Evolutionary conservation across 2,329 filamentous ascomycete species (phyloP), one percentile per base, ranked within the genome.

Genomic region (Xylariaceae sp.): DNA sequence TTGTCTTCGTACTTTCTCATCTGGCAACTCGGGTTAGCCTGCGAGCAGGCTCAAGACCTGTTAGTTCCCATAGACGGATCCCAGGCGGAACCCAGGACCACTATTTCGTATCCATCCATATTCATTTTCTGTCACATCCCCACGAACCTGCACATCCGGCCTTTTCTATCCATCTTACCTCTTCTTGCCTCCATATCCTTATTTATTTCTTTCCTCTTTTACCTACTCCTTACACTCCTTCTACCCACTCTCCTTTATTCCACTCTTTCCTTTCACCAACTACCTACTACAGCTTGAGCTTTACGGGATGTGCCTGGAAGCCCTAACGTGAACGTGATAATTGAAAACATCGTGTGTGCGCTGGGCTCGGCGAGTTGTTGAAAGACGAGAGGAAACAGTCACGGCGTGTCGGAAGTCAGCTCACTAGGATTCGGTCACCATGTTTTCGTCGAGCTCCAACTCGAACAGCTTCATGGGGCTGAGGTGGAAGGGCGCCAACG

Each of bases 91-190:
- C 8, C 61, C 61, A 61, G 55, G 62, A 65, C 63, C 61, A 61
- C 63, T 62, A 62, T 61, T 66, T 68, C 58, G 68, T 67, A 68
- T 67, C 65, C 66, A 68, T 67, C 65, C 66, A 66, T 65, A 67
- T 60, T 64, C 60, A 61, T 66, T 68, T 67, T 63, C 68, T 64
- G 62, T 65, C 63, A 66, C 65, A 65, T 63, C 66, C 62, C 57
- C 66, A 67, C 65, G 64, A n/a, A 61, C 66, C 64, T 64, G 59
- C 62, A 58, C 59, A 55, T 52, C 41, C 37, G 44, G 51, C 53
- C 55, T 54, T 41, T 61, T 61, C 58, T 61, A 67, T 62, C 62
- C 57, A 66, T 65, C 61, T 59, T 52, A 30, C 23, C 23, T 30
- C 23, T 30, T 30, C 23, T 30, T 30, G 23, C 23, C 37, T 41